Percentiles rank a stretch among this genome's conserved stretches.
phyloP scores from a whole-genome alignment of 2,329 filamentous ascomycete genomes.

The Didymellaceae sp. region DNA sequence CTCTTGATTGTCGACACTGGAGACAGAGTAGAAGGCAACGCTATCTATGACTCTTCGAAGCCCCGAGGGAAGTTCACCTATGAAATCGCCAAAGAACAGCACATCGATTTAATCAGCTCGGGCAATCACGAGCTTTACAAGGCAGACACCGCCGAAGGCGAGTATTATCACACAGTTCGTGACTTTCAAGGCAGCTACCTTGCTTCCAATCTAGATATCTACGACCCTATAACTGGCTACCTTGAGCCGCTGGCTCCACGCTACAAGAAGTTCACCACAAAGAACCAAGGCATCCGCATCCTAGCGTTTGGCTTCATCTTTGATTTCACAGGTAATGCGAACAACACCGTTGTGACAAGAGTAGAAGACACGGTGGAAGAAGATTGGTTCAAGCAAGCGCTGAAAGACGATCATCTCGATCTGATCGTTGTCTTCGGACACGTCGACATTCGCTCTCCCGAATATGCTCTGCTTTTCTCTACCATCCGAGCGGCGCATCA shows the following conservation, averaged over 20 bases:
- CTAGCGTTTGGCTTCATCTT: slow-evolving; percentile 94
- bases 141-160: slow-evolving; percentile 74
- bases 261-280: slow-evolving; percentile 89
- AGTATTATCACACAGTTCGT: slow-evolving; percentile 80
- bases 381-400: slow-evolving; percentile 85
- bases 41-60: slow-evolving; percentile 85
- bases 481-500: slow-evolving; percentile 78
- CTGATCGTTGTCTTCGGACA: slow-evolving; percentile 88
- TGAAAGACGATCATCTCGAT: slow-evolving; percentile 79
- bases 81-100: slow-evolving; percentile 82
- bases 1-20: slow-evolving; percentile 95
- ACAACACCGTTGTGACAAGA: slow-evolving; percentile 84
- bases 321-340: slow-evolving; percentile 87
- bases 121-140: slow-evolving; percentile 98
- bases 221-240: slow-evolving; percentile 73
- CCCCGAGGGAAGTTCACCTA: slow-evolving; percentile 90
- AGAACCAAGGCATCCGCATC: slow-evolving; percentile 83
- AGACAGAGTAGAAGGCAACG: slow-evolving; percentile 92
- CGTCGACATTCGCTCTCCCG: slow-evolving; percentile 79
- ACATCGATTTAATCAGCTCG: slow-evolving; percentile 82
- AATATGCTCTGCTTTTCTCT: slow-evolving; percentile 78
- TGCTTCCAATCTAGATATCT: slow-evolving; percentile 91
- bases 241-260: slow-evolving; percentile 78
- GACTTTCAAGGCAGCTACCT: slow-evolving; percentile 83
- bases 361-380: slow-evolving; percentile 83